phyloP scores from a whole-genome alignment of 257 asterid species.

The Solanum dulcamara region DNA sequence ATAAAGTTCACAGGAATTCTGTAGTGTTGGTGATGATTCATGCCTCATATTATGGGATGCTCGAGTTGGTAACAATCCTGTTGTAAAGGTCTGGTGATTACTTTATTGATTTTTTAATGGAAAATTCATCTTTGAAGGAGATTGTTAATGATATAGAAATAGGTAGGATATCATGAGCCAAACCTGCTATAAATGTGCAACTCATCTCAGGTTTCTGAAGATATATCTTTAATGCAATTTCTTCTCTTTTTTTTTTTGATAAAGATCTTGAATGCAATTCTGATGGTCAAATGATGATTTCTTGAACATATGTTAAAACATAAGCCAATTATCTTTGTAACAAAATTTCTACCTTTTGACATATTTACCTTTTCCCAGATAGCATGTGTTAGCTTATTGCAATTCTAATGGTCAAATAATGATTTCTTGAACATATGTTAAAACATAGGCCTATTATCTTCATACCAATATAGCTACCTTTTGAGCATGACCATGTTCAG shows the following conservation, averaged over 20 bases:
- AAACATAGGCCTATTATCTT: background rate
- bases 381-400: background rate
- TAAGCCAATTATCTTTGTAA: background rate
- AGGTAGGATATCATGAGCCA: background rate
- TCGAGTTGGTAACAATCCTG: slow-evolving; percentile 60
- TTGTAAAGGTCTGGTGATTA: slow-evolving; percentile 44
- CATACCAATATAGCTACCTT: background rate
- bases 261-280: background rate
- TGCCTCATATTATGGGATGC: slow-evolving; percentile 97
- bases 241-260: too few relatives aligned
- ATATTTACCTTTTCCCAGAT: background rate
- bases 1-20: slow-evolving; percentile 89
- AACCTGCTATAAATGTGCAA: background rate
- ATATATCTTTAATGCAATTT: background rate
- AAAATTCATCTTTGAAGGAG: background rate
- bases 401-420: background rate
- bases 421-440: background rate
- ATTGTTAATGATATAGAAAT: background rate
- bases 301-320: background rate
- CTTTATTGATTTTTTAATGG: background rate
- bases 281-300: background rate
- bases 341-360: background rate
- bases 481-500: background rate
- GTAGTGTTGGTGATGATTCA: slow-evolving; percentile 99
- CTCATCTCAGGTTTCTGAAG: background rate